Percentiles rank a stretch among this genome's conserved stretches.
Evolutionary conservation across 2,329 filamentous ascomycete species (phyloP).

Genomic region (Ascosphaera apis): DNA sequence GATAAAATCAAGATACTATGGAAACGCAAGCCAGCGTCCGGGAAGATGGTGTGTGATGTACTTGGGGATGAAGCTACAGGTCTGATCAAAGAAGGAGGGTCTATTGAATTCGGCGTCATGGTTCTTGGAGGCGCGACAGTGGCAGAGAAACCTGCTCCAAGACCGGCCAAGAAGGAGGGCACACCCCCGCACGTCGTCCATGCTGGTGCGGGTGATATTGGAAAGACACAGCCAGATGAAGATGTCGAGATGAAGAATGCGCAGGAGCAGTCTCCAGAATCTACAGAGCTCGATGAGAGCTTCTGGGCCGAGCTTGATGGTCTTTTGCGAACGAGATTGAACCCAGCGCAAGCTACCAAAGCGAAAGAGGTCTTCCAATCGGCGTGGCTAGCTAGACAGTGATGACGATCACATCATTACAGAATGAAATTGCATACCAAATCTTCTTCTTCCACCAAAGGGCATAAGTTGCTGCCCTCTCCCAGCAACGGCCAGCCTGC

Average conservation of each 20-base stretch:
- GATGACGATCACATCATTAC: too few species aligned
- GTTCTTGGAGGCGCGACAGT: constrained; percentile 47
- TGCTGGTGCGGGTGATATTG: not conserved
- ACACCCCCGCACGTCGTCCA: not conserved
- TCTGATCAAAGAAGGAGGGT: constrained; percentile 15
- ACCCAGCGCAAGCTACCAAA: constrained; percentile 40
- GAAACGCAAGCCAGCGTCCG: constrained; percentile 65
- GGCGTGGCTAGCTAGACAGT: constrained; percentile 29
- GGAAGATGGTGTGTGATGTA: constrained; percentile 59
- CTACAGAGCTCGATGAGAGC: constrained; percentile 27
- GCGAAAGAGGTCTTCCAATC: constrained; percentile 44
- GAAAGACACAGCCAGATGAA: constrained; percentile 5
- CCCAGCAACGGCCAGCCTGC: too few species aligned
- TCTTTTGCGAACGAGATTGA: constrained; percentile 59
- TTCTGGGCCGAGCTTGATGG: constrained; percentile 77
- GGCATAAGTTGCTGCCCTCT: too few species aligned
- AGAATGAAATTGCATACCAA: too few species aligned
- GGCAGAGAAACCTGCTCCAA: constrained; percentile 7
- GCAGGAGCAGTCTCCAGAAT: constrained; percentile 16
- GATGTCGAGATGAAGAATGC: constrained; percentile 10
- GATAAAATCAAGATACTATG: constrained; percentile 69
- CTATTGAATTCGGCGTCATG: constrained; percentile 68
- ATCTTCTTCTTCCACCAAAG: too few species aligned
- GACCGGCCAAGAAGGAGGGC: constrained; percentile 2
- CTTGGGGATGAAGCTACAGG: constrained; percentile 30